Evolutionary conservation across 257 asterid genomes (phyloP).

Genomic region (Jacaranda copaia): DNA sequence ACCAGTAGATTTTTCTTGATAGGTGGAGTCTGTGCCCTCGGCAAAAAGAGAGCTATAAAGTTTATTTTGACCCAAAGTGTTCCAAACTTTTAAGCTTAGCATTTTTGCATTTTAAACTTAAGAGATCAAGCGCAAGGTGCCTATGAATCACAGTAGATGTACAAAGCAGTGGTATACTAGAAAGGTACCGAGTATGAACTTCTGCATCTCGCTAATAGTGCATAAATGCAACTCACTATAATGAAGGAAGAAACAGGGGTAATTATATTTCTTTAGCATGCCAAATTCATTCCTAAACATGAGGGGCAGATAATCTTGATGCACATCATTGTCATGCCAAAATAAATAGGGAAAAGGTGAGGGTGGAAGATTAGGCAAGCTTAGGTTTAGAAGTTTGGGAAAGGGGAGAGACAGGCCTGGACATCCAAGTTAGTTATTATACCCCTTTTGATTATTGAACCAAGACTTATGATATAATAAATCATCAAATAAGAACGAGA

Average conservation of each 20-base stretch:
- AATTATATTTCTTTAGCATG: neutral
- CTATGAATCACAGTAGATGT: neutral
- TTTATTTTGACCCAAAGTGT: neutral
- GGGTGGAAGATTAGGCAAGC: constrained; percentile 2
- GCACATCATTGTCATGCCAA: neutral
- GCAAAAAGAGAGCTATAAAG: constrained; percentile 10
- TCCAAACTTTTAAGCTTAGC: neutral
- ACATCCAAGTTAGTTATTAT: constrained; percentile 10
- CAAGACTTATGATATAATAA: constrained; percentile 20
- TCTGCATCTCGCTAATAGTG: too few species aligned
- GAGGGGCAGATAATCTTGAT: neutral
- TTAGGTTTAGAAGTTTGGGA: neutral
- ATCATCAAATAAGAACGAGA: constrained; percentile 24
- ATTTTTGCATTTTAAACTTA: neutral
- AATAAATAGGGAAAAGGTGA: neutral
- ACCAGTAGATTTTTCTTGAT: neutral
- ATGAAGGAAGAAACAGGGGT: neutral
- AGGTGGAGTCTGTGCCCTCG: constrained; percentile 14
- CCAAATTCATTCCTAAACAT: neutral
- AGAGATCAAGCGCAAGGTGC: constrained; percentile 20
- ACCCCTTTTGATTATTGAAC: constrained; percentile 12
- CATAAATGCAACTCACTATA: too few species aligned
- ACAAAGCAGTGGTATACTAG: neutral
- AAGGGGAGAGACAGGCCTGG: constrained; percentile 12
- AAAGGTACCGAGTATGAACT: neutral